Percentiles rank a stretch among this genome's conserved stretches.
These are phyloP conservation scores for Guadua angustifolia DNA, from an alignment of 176 grass and related monocot genomes.

Conservation along the genomic window DNA sequence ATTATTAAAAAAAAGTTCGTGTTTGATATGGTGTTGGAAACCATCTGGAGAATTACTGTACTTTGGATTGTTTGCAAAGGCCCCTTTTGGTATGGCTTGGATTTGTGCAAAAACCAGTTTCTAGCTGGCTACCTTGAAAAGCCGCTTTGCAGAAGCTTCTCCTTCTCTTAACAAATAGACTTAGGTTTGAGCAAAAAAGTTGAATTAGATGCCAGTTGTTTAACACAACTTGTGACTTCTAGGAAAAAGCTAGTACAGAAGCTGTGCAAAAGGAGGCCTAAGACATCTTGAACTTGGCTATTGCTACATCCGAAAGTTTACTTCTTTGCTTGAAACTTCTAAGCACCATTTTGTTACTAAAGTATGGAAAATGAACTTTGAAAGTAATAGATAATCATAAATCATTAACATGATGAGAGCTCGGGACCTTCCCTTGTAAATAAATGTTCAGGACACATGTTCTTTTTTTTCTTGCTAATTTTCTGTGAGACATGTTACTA, in stretches of 20 bases:
- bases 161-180: too few relatives aligned
- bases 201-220: too few relatives aligned
- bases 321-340: background rate
- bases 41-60: slow-evolving; percentile 25
- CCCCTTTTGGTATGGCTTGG: too few relatives aligned
- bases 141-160: too few relatives aligned
- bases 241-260: too few relatives aligned
- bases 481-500: slow-evolving; percentile 9
- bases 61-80: background rate
- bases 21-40: slow-evolving; percentile 25
- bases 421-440: background rate
- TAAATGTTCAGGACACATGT: background rate
- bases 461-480: background rate
- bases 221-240: too few relatives aligned
- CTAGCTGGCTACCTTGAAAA: too few relatives aligned
- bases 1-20: too few relatives aligned
- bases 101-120: too few relatives aligned
- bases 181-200: too few relatives aligned
- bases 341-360: background rate
- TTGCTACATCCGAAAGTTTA: background rate
- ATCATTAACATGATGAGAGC: background rate
- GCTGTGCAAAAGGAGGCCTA: background rate
- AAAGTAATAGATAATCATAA: background rate
- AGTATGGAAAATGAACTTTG: background rate
- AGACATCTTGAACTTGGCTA: slow-evolving; percentile 9